Percentiles rank a stretch among this genome's conserved stretches.
Conservation (phyloP, 1,139 yeast genomes). For the Kodamaea plutei region DNA sequence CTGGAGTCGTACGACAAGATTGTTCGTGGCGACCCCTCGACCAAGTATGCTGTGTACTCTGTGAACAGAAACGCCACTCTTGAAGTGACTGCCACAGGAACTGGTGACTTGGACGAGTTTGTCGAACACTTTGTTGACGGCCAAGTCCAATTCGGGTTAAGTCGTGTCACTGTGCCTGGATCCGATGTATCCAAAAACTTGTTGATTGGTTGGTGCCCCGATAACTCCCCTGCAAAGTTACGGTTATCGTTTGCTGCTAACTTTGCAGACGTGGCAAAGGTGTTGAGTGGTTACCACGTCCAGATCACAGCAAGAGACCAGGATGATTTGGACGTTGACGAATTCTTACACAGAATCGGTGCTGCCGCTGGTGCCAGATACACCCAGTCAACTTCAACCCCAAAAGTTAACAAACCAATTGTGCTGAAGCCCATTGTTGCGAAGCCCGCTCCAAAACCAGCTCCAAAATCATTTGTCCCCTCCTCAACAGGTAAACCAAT, state of each 20-base stretch:
- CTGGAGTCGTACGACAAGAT: conserved; percentile 61
- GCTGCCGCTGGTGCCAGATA: conserved; percentile 97
- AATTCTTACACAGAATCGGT: conserved; percentile 69
- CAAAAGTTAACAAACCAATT: conserved; percentile 15
- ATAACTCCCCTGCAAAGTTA: conserved; percentile 71
- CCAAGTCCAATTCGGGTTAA: conserved; percentile 85
- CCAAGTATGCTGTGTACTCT: conserved; percentile 60
- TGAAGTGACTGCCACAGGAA: conserved; percentile 54
- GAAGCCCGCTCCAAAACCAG: conserved; percentile 25
- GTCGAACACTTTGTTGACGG: conserved; percentile 82
- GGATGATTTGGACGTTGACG: conserved; percentile 81
- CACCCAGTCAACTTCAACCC: conserved; percentile 48
- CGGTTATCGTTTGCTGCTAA: conserved; percentile 73
- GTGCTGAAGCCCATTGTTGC: conserved; percentile 20
- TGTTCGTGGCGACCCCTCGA: conserved; percentile 55
- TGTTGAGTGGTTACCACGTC: conserved; percentile 81
- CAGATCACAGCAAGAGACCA: conserved; percentile 95
- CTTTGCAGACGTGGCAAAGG: conserved; percentile 67
- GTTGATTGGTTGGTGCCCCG: conserved; percentile 92
- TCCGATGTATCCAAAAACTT: conserved; percentile 82
- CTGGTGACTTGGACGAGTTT: conserved; percentile 71
- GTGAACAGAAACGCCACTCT: conserved; percentile 57
- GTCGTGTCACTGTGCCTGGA: conserved; percentile 84
- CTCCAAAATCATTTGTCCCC: conserved; percentile 30
- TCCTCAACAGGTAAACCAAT: conserved; percentile 41